Conservation (phyloP, 108 stramenopile genomes). For the Cyclotella cryptica region DNA sequence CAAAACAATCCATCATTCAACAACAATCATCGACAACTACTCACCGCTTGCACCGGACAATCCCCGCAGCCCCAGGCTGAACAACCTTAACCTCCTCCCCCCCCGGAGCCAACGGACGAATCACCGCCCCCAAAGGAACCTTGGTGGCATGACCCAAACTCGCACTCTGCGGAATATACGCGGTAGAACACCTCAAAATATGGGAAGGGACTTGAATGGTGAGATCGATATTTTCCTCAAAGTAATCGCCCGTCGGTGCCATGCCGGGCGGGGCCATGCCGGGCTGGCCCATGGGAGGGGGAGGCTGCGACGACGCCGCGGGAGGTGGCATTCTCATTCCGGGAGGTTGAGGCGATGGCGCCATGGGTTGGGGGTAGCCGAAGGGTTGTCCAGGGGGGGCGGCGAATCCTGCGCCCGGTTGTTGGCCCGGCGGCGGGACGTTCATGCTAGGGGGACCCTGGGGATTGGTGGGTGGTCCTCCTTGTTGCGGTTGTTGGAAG, state of each 20-base stretch:
- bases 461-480: conserved; percentile 21
- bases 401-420: conserved; percentile 23
- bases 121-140: conserved; percentile 79
- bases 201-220: conserved; percentile 70
- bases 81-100: conserved; percentile 84
- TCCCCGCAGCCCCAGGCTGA: conserved; percentile 94
- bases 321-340: background rate
- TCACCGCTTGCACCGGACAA: conserved; percentile 94
- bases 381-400: background rate
- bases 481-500: background rate
- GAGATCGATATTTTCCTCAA: conserved; percentile 76
- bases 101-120: conserved; percentile 86
- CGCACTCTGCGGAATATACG: conserved; percentile 66
- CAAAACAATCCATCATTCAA: conserved; percentile 7
- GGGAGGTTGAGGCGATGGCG: background rate
- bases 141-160: conserved; percentile 64
- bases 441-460: conserved; percentile 9
- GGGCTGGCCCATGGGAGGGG: conserved; percentile 3
- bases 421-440: conserved; percentile 17
- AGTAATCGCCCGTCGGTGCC: conserved; percentile 18
- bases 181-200: conserved; percentile 65
- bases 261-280: conserved; percentile 24
- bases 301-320: background rate
- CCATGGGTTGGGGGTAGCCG: background rate
- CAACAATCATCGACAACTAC: background rate